Conservation (phyloP, 2,329 filamentous ascomycete genomes). For the Calonectria fujianensis region DNA sequence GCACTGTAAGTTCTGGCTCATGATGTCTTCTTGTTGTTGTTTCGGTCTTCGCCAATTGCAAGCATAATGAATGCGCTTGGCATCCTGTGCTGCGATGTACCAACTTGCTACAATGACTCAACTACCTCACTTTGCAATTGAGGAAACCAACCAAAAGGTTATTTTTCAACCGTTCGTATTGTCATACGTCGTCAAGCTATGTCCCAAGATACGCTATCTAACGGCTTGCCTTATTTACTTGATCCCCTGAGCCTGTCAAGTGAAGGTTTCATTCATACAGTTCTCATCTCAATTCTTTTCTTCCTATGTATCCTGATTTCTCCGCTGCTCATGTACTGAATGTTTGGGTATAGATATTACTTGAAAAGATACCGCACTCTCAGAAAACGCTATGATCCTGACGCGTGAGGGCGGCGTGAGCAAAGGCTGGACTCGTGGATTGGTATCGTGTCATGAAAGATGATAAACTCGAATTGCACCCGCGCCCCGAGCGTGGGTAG, state of each 20-base stretch:
- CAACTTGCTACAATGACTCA: not conserved
- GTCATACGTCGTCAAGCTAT: conserved; percentile 21
- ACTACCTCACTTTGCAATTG: conserved; percentile 7
- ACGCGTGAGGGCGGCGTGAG: conserved; percentile 53
- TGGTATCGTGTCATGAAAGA: conserved; percentile 11
- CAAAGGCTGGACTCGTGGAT: conserved; percentile 23
- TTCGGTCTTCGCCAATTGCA: conserved; percentile 6
- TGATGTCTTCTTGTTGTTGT: not conserved
- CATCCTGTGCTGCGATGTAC: conserved; percentile 12
- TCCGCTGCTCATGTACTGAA: conserved; percentile 49
- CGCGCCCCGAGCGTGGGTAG: conserved; percentile 28
- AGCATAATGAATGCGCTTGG: not conserved
- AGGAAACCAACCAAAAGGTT: not conserved
- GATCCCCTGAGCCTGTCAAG: conserved; percentile 29
- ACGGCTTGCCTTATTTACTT: conserved; percentile 25
- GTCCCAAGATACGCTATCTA: conserved; percentile 25
- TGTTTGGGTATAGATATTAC: conserved; percentile 69
- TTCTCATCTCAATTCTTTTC: conserved; percentile 9
- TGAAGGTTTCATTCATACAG: conserved; percentile 24
- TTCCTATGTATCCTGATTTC: conserved; percentile 30
- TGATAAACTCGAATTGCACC: conserved; percentile 28
- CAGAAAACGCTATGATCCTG: conserved; percentile 83
- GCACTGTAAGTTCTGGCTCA: conserved; percentile 81
- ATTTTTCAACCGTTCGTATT: conserved; percentile 8
- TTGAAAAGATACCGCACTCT: conserved; percentile 92